A percentile compares a stretch with the other conserved stretches of the same genome.
Conservation (phyloP, 257 asterid species). For the Scutellaria baicalensis region DNA sequence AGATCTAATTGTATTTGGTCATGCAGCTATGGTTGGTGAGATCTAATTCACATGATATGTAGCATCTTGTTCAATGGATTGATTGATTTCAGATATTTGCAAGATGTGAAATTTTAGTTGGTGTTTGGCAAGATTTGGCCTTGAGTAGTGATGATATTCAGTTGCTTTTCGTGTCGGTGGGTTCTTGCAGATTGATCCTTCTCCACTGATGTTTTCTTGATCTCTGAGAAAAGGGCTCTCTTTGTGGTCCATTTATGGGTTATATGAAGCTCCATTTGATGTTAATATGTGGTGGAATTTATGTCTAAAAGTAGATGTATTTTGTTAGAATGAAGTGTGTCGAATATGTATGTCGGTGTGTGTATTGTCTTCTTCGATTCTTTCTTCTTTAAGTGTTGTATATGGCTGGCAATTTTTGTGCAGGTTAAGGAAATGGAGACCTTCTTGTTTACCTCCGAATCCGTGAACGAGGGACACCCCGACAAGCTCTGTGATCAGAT, state of each 20-base stretch:
- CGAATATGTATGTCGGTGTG: not conserved
- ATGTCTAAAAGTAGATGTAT: not conserved
- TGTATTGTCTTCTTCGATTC: not conserved
- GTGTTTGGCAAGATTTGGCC: not conserved
- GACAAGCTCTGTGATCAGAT: constrained; percentile 45
- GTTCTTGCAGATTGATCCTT: not conserved
- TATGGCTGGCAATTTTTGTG: not conserved
- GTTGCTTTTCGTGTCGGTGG: not conserved
- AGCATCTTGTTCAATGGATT: not conserved
- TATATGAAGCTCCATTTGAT: constrained; percentile 11
- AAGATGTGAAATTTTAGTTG: not conserved
- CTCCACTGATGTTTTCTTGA: constrained; percentile 8
- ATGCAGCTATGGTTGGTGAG: constrained; percentile 1
- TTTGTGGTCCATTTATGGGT: constrained; percentile 1
- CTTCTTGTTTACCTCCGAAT: constrained; percentile 38
- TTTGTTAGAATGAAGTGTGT: not conserved
- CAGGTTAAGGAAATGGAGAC: constrained; percentile 29
- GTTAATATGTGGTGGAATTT: not conserved
- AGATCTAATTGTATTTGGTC: constrained; percentile 1
- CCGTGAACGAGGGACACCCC: constrained; percentile 44
- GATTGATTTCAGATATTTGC: not conserved
- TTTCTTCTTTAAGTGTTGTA: not conserved
- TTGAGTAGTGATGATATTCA: not conserved
- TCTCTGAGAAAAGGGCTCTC: not conserved
- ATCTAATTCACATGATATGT: not conserved